Conservation (phyloP, 805 yeast genomes). For the Candida glaebosa region DNA sequence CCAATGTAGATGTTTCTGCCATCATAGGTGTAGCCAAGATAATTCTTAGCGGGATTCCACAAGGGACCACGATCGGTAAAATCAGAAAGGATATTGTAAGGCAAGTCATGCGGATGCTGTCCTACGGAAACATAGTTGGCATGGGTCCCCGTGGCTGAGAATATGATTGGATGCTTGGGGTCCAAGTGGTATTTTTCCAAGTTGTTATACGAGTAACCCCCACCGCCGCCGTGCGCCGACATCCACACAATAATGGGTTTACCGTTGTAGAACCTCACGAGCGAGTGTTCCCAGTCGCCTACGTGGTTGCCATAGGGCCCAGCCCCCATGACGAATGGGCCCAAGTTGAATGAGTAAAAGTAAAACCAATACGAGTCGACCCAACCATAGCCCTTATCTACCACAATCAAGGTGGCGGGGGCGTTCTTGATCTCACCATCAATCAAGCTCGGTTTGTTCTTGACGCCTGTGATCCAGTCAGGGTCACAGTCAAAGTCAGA, state of each 20-base stretch:
- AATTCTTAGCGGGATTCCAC: slow-evolving; percentile 90
- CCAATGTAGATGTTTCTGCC: slow-evolving; percentile 50
- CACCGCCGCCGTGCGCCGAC: slow-evolving; percentile 98
- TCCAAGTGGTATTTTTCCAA: slow-evolving; percentile 58
- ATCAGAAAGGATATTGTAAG: slow-evolving; percentile 85
- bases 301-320: slow-evolving; percentile 98
- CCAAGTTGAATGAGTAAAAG: slow-evolving; percentile 89
- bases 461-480: slow-evolving; percentile 77
- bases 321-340: slow-evolving; percentile 95
- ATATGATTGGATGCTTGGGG: slow-evolving; percentile 63
- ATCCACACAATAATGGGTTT: slow-evolving; percentile 85
- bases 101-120: slow-evolving; percentile 92
- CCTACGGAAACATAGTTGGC: slow-evolving; percentile 97
- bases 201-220: slow-evolving; percentile 76
- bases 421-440: slow-evolving; percentile 73
- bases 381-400: slow-evolving; percentile 92
- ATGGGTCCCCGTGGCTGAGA: slow-evolving; percentile 93
- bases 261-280: slow-evolving; percentile 80
- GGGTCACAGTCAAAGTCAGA: slow-evolving; percentile 71
- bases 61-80: slow-evolving; percentile 93
- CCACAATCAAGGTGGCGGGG: slow-evolving; percentile 77
- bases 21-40: slow-evolving; percentile 75
- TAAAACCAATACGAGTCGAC: slow-evolving; percentile 96
- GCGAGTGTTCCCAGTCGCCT: slow-evolving; percentile 97
- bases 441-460: slow-evolving; percentile 63